These are phyloP conservation scores for Gynandropsis gynandra DNA, from an alignment of 345 rosid genomes.

Conservation along the genomic window DNA sequence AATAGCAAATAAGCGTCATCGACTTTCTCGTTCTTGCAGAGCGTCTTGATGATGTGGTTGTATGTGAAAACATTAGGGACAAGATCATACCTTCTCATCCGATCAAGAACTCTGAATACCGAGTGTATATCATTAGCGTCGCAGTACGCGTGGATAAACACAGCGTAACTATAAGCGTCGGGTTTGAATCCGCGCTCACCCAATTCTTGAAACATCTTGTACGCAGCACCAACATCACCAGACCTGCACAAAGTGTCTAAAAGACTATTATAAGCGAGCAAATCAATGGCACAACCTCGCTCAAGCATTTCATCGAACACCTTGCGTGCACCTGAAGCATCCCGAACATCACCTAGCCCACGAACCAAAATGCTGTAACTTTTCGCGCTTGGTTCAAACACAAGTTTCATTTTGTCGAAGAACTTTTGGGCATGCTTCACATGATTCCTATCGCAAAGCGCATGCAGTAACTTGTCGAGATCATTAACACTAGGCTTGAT, in stretches of 20 bases:
- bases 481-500: conserved; percentile 51
- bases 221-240: conserved; percentile 54
- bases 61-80: conserved; percentile 70
- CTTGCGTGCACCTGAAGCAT: conserved; percentile 36
- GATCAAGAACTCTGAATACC: conserved; percentile 65
- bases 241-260: conserved; percentile 65
- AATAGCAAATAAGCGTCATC: conserved; percentile 65
- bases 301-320: conserved; percentile 76
- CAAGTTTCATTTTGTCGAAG: conserved; percentile 36
- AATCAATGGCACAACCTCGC: conserved; percentile 36
- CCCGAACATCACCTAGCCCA: conserved; percentile 55
- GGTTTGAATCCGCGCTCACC: conserved; percentile 42
- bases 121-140: conserved; percentile 50
- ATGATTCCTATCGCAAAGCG: conserved; percentile 60
- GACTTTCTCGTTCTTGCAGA: conserved; percentile 56
- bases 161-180: conserved; percentile 54
- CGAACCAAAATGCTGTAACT: conserved; percentile 56
- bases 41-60: conserved; percentile 62
- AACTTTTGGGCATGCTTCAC: conserved; percentile 50
- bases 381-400: conserved; percentile 36
- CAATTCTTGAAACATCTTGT: conserved; percentile 54
- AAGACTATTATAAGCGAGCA: conserved; percentile 59
- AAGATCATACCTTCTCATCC: conserved; percentile 56
- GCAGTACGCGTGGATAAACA: conserved; percentile 66
- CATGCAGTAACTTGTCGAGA: conserved; percentile 54